Evolutionary conservation across 306 rosid species (phyloP).

Genomic region (Trifolium pratense): DNA sequence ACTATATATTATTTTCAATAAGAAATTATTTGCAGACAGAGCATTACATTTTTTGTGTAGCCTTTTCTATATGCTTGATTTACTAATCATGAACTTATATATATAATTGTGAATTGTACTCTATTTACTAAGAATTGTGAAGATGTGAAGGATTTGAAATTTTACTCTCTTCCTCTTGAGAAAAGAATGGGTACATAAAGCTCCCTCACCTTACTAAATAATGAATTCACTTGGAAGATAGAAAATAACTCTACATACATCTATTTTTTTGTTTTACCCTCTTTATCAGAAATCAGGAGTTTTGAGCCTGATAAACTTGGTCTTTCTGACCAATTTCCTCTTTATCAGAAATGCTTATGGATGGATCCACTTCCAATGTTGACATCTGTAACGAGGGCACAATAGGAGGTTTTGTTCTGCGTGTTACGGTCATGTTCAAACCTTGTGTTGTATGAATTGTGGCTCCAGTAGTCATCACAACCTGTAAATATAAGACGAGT

Average conservation of each 20-base stretch:
- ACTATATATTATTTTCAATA: conserved; percentile 9
- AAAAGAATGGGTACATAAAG: background rate
- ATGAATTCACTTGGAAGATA: conserved; percentile 17
- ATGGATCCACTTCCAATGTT: conserved; percentile 53
- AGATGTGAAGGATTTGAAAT: conserved; percentile 24
- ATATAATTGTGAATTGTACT: conserved; percentile 11
- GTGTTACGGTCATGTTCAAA: conserved; percentile 82
- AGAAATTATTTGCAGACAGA: background rate
- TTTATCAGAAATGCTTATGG: conserved; percentile 46
- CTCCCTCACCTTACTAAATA: background rate
- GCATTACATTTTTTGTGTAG: no score
- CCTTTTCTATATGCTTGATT: no score
- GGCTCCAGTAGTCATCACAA: conserved; percentile 94
- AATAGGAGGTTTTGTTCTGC: conserved; percentile 76
- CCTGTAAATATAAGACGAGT: conserved; percentile 55
- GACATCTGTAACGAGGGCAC: conserved; percentile 72
- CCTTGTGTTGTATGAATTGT: conserved; percentile 96
- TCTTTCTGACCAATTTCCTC: conserved; percentile 59
- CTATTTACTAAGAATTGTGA: conserved; percentile 7
- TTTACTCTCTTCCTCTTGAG: background rate
- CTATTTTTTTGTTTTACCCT: conserved; percentile 3
- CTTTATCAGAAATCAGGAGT: conserved; percentile 38
- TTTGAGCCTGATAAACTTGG: conserved; percentile 54
- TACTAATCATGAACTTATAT: no score
- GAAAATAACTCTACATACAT: conserved; percentile 6